Conservation (phyloP, 495 filamentous ascomycete species). For the Aspergillus affinis region DNA sequence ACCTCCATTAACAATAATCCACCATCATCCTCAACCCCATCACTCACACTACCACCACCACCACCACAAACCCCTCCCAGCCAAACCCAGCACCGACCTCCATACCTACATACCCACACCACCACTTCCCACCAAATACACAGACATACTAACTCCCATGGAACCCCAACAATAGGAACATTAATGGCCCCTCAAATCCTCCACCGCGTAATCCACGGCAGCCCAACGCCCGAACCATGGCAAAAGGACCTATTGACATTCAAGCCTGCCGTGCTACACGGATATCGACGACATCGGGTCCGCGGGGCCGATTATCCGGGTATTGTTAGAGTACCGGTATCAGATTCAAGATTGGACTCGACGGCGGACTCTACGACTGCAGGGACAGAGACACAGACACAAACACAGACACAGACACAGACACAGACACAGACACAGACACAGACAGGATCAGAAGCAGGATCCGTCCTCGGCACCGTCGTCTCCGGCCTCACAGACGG, state of each 20-base stretch:
- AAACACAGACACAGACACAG: too few species aligned
- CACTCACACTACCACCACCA: too few species aligned
- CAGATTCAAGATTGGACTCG: background rate
- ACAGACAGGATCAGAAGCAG: background rate
- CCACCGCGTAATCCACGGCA: slow-evolving; percentile 76
- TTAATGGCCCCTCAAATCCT: slow-evolving; percentile 83
- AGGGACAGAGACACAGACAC: too few species aligned
- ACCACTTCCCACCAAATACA: too few species aligned
- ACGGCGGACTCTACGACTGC: background rate
- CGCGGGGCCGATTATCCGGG: slow-evolving; percentile 76
- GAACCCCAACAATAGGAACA: slow-evolving; percentile 39
- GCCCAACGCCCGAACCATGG: slow-evolving; percentile 44
- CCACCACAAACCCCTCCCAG: slow-evolving; percentile 2
- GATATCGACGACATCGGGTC: slow-evolving; percentile 69
- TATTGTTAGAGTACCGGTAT: slow-evolving; percentile 50
- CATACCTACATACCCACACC: background rate
- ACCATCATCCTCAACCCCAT: background rate
- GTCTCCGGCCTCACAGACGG: slow-evolving; percentile 76
- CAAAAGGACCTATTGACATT: slow-evolving; percentile 58
- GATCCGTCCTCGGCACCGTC: slow-evolving; percentile 72
- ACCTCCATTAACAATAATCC: too few species aligned
- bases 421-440: too few species aligned
- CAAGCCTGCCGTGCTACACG: slow-evolving; percentile 72
- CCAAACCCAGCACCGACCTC: background rate
- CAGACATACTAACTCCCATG: too few species aligned